These are phyloP conservation scores for Colletotrichum sp. DNA, from an alignment of 2,329 filamentous ascomycete genomes.

Conservation along the genomic window DNA sequence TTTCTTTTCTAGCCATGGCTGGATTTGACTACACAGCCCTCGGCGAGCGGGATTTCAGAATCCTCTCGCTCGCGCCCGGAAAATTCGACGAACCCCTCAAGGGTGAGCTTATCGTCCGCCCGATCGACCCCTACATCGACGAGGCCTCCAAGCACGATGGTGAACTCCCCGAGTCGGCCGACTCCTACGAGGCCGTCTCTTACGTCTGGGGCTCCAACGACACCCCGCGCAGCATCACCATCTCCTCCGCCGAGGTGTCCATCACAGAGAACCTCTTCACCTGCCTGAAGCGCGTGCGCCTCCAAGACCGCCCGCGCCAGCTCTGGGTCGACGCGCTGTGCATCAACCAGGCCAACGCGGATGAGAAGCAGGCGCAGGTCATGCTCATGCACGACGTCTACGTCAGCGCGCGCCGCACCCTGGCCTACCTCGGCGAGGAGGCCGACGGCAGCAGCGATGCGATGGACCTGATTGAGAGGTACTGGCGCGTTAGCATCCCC, in stretches of 20 bases:
- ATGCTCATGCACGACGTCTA: conserved; percentile 25
- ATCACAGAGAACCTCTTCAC: conserved; percentile 12
- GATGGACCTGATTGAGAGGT: conserved; percentile 11
- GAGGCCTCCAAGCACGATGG: conserved; percentile 5
- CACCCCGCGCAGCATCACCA: conserved; percentile 3
- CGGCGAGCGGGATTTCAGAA: conserved; percentile 15
- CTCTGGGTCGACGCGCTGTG: conserved; percentile 26
- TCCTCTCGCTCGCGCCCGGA: conserved; percentile 2
- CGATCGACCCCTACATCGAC: conserved; percentile 14
- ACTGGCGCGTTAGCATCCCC: conserved; percentile 13
- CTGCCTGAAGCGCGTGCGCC: conserved; percentile 16
- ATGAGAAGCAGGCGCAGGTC: conserved; percentile 22
- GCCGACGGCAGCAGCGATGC: conserved; percentile 14
- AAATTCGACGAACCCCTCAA: conserved; percentile 1
- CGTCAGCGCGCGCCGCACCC: conserved; percentile 21
- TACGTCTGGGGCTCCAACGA: conserved; percentile 20
- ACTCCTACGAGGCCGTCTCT: conserved; percentile 21
- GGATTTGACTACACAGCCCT: neutral
- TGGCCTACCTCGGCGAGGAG: conserved; percentile 32
- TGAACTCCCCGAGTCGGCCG: neutral
- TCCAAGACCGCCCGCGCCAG: neutral
- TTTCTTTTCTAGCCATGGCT: neutral
- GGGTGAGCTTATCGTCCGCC: neutral
- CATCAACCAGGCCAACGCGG: conserved; percentile 22
- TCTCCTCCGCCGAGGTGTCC: neutral